Evolutionary conservation across 352 stramenopile genomes (phyloP), one percentile per base, ranked within the genome.

Genomic region (Phytophthora pinifolia): DNA sequence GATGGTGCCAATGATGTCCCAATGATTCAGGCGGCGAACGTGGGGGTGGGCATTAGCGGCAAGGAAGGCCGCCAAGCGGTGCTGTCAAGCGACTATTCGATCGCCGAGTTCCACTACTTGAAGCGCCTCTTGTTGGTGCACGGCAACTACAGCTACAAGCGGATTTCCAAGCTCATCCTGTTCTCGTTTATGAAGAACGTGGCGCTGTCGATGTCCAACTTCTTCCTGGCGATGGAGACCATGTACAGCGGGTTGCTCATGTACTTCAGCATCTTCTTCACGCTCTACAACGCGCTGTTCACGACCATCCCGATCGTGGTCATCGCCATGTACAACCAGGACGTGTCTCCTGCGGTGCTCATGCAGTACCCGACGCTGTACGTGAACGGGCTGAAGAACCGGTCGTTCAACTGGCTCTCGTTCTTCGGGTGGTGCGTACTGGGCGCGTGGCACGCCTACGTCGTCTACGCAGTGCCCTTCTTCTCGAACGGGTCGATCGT

Each of bases 131-230:
- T 95, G 2, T 57, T 95, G 22, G 85, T 95, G 18, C 85, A 95
- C 54, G 85, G 85, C 29, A 95, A 94, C 65, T 96, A 94, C 79
- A 93, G 84, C 64, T 96, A 96, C 84, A 93, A 94, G 71, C 68
- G 86, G 17, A 94, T 96, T 41, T 92, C 86, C 15, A 96, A 94
- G 67, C 72, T 94, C 9, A 91, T 94, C 30, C 51, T 94, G 38
- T 94, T 94, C 51, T 94, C 85, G 14, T 93, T 94, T 44, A 93
- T 94, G 83, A 94, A 94, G 60, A 94, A 94, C 41, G 79, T 92
- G 41, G 86, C 86, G 10, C 57, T 95, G 10, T 94, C 83, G 39
- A 54, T 94, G 46, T 92, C 83, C 0, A 93, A 90, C 48, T 95
- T 95, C 34, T 95, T 91, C 63, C 66, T 92, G 49, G 76, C 86